Conservation (phyloP, 129 eudicot genomes). For the Cynara cardunculus region DNA sequence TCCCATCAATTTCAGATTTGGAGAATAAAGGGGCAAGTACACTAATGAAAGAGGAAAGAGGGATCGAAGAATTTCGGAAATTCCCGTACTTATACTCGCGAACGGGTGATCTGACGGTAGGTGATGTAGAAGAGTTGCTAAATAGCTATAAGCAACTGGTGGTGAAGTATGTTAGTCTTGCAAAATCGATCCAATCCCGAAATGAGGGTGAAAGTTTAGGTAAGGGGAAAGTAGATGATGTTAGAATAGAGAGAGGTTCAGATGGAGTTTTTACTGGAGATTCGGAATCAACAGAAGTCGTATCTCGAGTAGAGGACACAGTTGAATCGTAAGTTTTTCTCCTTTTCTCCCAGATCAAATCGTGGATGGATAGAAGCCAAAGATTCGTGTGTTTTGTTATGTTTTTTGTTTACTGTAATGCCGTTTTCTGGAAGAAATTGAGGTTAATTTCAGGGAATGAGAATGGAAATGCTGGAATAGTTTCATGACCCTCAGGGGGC, state of each 20-base stretch:
- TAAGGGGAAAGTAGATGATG: slow-evolving; percentile 11
- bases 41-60: slow-evolving; percentile 57
- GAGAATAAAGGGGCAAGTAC: slow-evolving; percentile 75
- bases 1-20: slow-evolving; percentile 64
- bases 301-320: slow-evolving; percentile 21
- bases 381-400: no score
- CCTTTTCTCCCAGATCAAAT: neutral
- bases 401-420: neutral
- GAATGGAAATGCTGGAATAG: neutral
- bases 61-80: slow-evolving; percentile 40
- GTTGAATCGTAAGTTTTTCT: slow-evolving; percentile 14
- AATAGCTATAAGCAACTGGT: slow-evolving; percentile 70
- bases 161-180: slow-evolving; percentile 74
- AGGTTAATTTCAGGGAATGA: neutral
- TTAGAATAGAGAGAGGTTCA: no score
- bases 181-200: slow-evolving; percentile 28
- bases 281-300: slow-evolving; percentile 38
- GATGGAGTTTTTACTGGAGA: slow-evolving; percentile 22
- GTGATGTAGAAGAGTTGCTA: slow-evolving; percentile 71
- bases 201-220: slow-evolving; percentile 18
- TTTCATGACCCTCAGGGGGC: neutral
- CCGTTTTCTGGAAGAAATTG: neutral
- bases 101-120: slow-evolving; percentile 74
- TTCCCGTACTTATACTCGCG: slow-evolving; percentile 69
- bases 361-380: neutral